Base-by-base conservation (phyloP, 331 rosid species). In the Saraca asoca region DNA sequence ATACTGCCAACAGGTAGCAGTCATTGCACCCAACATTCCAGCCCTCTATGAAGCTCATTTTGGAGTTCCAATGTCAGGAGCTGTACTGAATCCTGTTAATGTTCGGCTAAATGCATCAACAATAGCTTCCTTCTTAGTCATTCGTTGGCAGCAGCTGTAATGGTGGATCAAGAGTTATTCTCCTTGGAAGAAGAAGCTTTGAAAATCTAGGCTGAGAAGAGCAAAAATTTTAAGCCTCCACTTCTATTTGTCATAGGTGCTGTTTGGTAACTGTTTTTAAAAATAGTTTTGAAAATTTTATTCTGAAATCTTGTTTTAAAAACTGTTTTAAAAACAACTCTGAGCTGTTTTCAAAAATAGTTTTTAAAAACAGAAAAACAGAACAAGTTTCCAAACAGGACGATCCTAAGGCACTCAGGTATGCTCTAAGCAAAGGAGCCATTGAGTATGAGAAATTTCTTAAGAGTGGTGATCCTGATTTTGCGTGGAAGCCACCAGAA, bases 121-220 rank as follows among this genome's bases (percentile, higher is more conserved):
- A 0, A 44, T 89, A 44, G 89, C 86, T 89, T 91, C 76, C 92
- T 87, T 73, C 95, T 91, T 9, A 76, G 82, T 69, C 96, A 88
- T 77, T 88, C 95, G 15, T 51, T 79, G 2, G 81, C 98, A 49
- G 72, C 80, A 8, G 92, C 68, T 29, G 80, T 91, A 52, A 83
- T 91, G 64, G 95, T 85, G 43, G 98, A 91, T 72, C 95, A 91
- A 80, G 98, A 92, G 71, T 85, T 68, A 67, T 89, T 89, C 70
- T 5, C 78, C 50, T 76, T 92, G 51, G 89, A 82, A 10, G 93
- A 92, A 51, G 84, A 92, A 84, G 98, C 95, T 57, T 69, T 89
- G 71, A 85, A 76, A 63, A 87, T 89, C 35, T 75, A 86, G 80
- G 79, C 77, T 39, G 79, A 83, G 72, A 82, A 83, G 46, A 58